A percentile compares a stretch with the other conserved stretches of the same genome.
phyloP scores from a whole-genome alignment of 306 rosid genomes.

The Sphenostylis stenocarpa region DNA sequence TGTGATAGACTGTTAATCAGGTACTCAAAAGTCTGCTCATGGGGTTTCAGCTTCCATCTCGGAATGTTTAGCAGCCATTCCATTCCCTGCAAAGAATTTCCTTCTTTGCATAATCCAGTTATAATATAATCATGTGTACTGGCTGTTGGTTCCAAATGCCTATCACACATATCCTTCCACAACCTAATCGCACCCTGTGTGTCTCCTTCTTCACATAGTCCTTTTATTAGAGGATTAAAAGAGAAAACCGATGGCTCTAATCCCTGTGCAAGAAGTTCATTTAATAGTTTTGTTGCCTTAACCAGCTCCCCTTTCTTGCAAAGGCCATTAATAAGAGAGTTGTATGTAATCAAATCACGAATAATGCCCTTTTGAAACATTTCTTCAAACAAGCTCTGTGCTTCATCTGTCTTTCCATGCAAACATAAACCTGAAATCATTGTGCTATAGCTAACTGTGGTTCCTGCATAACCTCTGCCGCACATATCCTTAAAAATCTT shows the following conservation, averaged over 20 bases:
- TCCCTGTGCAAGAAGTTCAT: conserved; percentile 47
- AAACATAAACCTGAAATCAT: conserved; percentile 62
- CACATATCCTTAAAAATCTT: conserved; percentile 61
- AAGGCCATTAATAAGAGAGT: conserved; percentile 57
- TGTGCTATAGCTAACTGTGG: conserved; percentile 43
- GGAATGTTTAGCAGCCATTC: conserved; percentile 57
- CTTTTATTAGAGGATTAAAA: conserved; percentile 45
- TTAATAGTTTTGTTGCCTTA: conserved; percentile 46
- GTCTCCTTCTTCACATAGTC: conserved; percentile 50
- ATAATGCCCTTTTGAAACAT: conserved; percentile 54
- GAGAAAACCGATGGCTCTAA: conserved; percentile 50
- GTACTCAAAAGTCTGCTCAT: conserved; percentile 47
- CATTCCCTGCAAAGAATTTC: conserved; percentile 52
- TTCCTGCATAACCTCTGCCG: conserved; percentile 53
- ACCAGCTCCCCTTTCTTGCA: conserved; percentile 46
- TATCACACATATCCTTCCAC: conserved; percentile 54
- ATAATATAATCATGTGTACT: conserved; percentile 45
- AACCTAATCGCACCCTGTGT: conserved; percentile 48
- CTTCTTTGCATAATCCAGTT: conserved; percentile 49
- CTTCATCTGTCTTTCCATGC: conserved; percentile 56
- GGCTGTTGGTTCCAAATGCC: conserved; percentile 47
- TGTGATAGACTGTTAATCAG: conserved; percentile 45
- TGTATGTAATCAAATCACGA: conserved; percentile 54
- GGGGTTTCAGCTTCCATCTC: conserved; percentile 52
- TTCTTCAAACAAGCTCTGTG: conserved; percentile 53